Evolutionary conservation across 441 rosid genomes (phyloP).

Genomic region (Euphorbia celastroides): DNA sequence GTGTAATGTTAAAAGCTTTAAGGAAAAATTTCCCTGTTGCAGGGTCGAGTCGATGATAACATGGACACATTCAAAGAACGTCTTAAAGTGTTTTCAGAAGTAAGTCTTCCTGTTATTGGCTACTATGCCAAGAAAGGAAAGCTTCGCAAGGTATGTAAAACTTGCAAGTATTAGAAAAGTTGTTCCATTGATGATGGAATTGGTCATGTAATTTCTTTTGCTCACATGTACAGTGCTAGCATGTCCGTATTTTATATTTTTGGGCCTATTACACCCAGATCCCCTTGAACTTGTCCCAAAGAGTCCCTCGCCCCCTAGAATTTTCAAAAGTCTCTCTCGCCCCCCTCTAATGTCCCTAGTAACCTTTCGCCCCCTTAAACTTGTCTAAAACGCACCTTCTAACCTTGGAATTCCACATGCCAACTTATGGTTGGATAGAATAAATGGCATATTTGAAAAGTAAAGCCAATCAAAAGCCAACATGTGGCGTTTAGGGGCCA

Average conservation of each 20-base stretch:
- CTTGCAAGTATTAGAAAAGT: neutral
- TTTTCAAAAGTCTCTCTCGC: too few relatives aligned
- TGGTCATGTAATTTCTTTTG: neutral
- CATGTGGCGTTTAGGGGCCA: too few relatives aligned
- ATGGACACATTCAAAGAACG: slow-evolving; percentile 77
- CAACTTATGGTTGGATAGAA: too few relatives aligned
- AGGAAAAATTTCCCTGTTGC: slow-evolving; percentile 22
- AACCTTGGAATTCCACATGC: too few relatives aligned
- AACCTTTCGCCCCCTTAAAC: too few relatives aligned
- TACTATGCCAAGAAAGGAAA: slow-evolving; percentile 75
- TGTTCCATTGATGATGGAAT: neutral
- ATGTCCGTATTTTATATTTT: neutral
- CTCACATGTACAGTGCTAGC: neutral
- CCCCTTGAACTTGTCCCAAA: too few relatives aligned
- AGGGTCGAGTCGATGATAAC: slow-evolving; percentile 95
- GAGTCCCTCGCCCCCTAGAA: too few relatives aligned
- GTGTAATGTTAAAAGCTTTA: slow-evolving; percentile 4
- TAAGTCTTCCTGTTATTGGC: slow-evolving; percentile 70
- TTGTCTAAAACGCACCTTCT: too few relatives aligned
- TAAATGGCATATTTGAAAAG: too few relatives aligned
- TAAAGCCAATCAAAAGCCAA: too few relatives aligned
- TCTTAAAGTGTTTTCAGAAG: slow-evolving; percentile 54
- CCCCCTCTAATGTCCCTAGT: too few relatives aligned
- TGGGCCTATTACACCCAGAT: too few relatives aligned
- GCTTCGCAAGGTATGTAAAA: slow-evolving; percentile 48